Base-by-base conservation (phyloP, 1,284 basidiomycete species). In the Cutaneotrichosporon curvatum region DNA sequence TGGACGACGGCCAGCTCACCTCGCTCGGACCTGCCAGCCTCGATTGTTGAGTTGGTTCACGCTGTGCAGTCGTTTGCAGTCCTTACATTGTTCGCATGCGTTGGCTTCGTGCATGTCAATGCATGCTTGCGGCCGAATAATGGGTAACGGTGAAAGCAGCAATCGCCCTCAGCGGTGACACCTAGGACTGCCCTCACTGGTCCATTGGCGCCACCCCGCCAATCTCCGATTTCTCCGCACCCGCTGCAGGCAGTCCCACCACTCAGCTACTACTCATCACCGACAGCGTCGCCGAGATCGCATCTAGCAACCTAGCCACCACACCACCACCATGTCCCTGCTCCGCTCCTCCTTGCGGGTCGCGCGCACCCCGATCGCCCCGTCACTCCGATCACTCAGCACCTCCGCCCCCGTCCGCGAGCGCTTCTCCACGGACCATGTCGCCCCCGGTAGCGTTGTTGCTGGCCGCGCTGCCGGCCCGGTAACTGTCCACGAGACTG, bases 401-500 rank as follows among this genome's bases (percentile, higher is more conserved):
- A 35, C 34, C 34, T 20, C 32, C 19, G 21, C 25, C n/a, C 21
- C 25, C 43, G 35, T n/a, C 11, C 35, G 39, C 31, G 36, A 34
- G 25, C 34, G 21, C 37, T 39, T 44, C 35, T 41, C 47, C 12
- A 41, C 37, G 25, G 21, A 42, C 20, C 51, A 48, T 42, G 37
- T 43, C 22, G 20, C 39, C 21, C 60, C 60, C 21, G 56, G 50
- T 32, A 56, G 58, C 41, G 50, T 59, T 16, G 60, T 61, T 4
- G 56, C 60, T 16, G 37, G 43, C 37, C 44, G 37, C 30, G 52
- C 45, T 8, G 9, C 50, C n/a, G 60, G 58, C 22, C 60, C 58
- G 21, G 23, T 34, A 18, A 56, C 60, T 12, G 40, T 53, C 4
- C 54, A 56, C 45, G 53, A 59, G 48, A 57, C 53, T 12, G 37